phyloP scores from a whole-genome alignment of 2,329 filamentous ascomycete genomes.

The Phialophora expanda region DNA sequence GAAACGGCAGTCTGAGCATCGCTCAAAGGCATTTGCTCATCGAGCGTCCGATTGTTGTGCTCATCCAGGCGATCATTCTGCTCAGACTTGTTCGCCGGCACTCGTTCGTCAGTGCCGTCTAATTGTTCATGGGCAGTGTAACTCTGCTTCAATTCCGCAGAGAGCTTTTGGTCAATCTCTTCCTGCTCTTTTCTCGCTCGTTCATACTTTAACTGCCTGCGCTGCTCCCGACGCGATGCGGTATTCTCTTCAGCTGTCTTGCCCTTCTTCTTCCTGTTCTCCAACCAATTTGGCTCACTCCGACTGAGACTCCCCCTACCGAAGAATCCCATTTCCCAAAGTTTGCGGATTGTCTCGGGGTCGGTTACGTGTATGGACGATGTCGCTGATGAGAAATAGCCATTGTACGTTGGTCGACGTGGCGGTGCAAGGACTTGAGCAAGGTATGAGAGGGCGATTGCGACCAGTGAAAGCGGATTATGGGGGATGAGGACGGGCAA shows the following conservation, averaged over 20 bases:
- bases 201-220: constrained; percentile 85
- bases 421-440: constrained; percentile 71
- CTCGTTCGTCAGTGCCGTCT: constrained; percentile 58
- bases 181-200: constrained; percentile 86
- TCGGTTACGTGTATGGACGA: constrained; percentile 85
- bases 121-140: not conserved
- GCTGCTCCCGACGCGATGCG: constrained; percentile 74
- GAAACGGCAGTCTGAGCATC: constrained; percentile 40
- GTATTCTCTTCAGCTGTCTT: constrained; percentile 87
- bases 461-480: constrained; percentile 86
- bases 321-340: constrained; percentile 98
- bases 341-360: constrained; percentile 71
- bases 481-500: constrained; percentile 87
- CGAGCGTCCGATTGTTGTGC: not conserved
- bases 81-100: constrained; percentile 60
- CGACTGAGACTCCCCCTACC: constrained; percentile 92
- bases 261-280: constrained; percentile 74
- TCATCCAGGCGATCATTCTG: constrained; percentile 12
- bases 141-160: constrained; percentile 53
- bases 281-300: constrained; percentile 93
- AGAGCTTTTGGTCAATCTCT: constrained; percentile 74
- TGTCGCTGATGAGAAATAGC: constrained; percentile 80
- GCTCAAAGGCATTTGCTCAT: constrained; percentile 67
- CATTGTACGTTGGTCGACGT: constrained; percentile 68
- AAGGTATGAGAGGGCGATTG: constrained; percentile 77